A percentile compares a stretch with the other conserved stretches of the same genome.
These are phyloP conservation scores for Sporisorium reilianum DNA, from an alignment of 1,284 basidiomycete genomes.

Conservation along the genomic window DNA sequence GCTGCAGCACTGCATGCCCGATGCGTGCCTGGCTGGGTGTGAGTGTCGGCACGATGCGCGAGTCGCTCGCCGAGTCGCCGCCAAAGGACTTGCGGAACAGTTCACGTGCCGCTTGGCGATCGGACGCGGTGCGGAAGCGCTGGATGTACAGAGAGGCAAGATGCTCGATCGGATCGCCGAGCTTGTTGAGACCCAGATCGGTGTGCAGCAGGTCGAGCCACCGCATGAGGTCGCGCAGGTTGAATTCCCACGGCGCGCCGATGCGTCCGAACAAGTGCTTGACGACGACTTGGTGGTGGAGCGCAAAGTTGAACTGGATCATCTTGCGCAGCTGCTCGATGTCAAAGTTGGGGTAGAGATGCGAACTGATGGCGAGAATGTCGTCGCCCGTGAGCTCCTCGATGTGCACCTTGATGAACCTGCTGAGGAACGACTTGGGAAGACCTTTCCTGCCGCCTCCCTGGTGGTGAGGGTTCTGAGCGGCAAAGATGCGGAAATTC, in stretches of 20 bases:
- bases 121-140: conserved; percentile 82
- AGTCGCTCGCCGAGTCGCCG: conserved; percentile 62
- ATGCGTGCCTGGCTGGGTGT: conserved; percentile 76
- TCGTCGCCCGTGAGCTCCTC: conserved; percentile 86
- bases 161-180: conserved; percentile 67
- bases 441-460: conserved; percentile 97
- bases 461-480: conserved; percentile 96
- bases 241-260: conserved; percentile 98
- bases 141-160: conserved; percentile 76
- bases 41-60: conserved; percentile 71
- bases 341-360: conserved; percentile 77
- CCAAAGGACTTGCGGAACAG: conserved; percentile 78
- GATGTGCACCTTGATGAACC: conserved; percentile 96
- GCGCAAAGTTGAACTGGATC: conserved; percentile 81
- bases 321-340: conserved; percentile 76
- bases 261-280: conserved; percentile 81
- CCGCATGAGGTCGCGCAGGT: conserved; percentile 91
- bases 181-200: conserved; percentile 74
- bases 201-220: conserved; percentile 76
- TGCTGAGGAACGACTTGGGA: conserved; percentile 96
- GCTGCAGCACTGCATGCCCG: conserved; percentile 76
- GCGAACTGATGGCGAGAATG: conserved; percentile 81
- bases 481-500: conserved; percentile 94
- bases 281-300: conserved; percentile 80
- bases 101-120: conserved; percentile 75